A percentile compares a stretch with the other conserved stretches of the same genome.
phyloP scores from a whole-genome alignment of 495 filamentous ascomycete species.

The Lepidopterella palustris region DNA sequence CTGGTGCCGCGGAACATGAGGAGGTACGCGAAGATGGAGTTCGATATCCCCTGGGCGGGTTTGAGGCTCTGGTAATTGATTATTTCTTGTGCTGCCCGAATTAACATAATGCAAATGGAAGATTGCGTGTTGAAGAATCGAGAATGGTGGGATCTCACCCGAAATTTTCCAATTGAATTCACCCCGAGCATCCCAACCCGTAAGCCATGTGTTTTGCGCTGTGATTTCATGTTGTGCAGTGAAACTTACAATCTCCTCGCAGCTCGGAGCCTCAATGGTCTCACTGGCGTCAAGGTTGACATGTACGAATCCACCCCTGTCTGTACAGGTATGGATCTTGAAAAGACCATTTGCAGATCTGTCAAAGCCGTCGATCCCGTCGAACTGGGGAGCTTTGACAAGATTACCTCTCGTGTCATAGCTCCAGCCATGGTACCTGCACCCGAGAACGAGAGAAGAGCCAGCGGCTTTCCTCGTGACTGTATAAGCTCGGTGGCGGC shows the following conservation, averaged over 20 bases:
- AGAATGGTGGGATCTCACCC: slow-evolving; percentile 9
- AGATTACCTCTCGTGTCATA: slow-evolving; percentile 24
- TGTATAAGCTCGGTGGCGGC: slow-evolving; percentile 28
- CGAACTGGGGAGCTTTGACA: slow-evolving; percentile 29
- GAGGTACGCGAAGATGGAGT: not conserved
- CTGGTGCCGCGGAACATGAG: not conserved
- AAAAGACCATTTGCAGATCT: slow-evolving; percentile 24
- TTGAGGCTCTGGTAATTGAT: not conserved
- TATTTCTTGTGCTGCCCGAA: not conserved
- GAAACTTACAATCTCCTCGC: slow-evolving; percentile 5
- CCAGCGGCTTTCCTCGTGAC: slow-evolving; percentile 23
- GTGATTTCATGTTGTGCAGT: slow-evolving; percentile 6
- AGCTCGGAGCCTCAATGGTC: not conserved
- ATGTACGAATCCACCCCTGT: slow-evolving; percentile 23
- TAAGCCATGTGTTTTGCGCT: slow-evolving; percentile 8
- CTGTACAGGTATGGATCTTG: slow-evolving; percentile 19
- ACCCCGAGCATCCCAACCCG: slow-evolving; percentile 19
- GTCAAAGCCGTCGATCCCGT: slow-evolving; percentile 24
- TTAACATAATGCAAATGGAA: slow-evolving; percentile 1
- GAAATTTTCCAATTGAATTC: slow-evolving; percentile 27
- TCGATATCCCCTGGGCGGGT: not conserved
- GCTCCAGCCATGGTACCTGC: slow-evolving; percentile 30
- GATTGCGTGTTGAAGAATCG: not conserved
- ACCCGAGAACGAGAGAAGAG: slow-evolving; percentile 22
- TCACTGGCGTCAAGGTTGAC: slow-evolving; percentile 24